phyloP scores from a whole-genome alignment of 208 protist species.

The Wallacemonas sp. region DNA sequence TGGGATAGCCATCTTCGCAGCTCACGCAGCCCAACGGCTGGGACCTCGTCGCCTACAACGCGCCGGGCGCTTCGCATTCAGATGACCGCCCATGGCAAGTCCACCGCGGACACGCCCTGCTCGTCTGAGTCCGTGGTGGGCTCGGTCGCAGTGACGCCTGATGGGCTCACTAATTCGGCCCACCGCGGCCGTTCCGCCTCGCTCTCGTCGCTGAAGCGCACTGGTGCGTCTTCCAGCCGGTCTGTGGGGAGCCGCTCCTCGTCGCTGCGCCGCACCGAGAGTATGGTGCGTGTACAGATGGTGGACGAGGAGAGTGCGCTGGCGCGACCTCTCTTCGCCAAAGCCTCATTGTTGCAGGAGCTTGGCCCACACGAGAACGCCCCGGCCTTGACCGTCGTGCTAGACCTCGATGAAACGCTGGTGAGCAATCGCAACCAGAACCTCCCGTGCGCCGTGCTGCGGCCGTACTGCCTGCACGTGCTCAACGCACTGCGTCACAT shows the following conservation, averaged over 20 bases:
- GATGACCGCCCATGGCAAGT: not conserved
- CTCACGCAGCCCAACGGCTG: not conserved
- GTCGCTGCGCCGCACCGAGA: conserved; percentile 9
- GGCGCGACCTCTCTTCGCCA: conserved; percentile 56
- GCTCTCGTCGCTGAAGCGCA: conserved; percentile 12
- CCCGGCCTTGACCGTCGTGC: conserved; percentile 83
- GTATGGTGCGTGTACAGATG: not conserved
- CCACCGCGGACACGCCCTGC: not conserved
- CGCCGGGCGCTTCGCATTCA: not conserved
- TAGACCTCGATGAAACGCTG: conserved; percentile 93
- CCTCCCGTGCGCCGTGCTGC: conserved; percentile 59
- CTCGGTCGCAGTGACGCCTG: not conserved
- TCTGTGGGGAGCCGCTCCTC: not conserved
- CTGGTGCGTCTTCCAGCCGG: not conserved
- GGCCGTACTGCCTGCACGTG: conserved; percentile 86
- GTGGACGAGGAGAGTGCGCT: conserved; percentile 10
- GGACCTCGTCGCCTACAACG: not conserved
- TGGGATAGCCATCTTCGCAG: conserved; percentile 30
- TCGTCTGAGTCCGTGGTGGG: too few relatives aligned
- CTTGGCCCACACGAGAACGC: conserved; percentile 42
- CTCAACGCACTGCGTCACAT: conserved; percentile 85
- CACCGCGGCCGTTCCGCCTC: conserved; percentile 4
- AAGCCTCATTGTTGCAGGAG: conserved; percentile 47
- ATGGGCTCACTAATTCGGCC: conserved; percentile 3
- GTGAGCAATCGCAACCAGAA: conserved; percentile 81